phyloP scores from a whole-genome alignment of 78 protist genomes.

The Mantamonas sphyraenae region DNA sequence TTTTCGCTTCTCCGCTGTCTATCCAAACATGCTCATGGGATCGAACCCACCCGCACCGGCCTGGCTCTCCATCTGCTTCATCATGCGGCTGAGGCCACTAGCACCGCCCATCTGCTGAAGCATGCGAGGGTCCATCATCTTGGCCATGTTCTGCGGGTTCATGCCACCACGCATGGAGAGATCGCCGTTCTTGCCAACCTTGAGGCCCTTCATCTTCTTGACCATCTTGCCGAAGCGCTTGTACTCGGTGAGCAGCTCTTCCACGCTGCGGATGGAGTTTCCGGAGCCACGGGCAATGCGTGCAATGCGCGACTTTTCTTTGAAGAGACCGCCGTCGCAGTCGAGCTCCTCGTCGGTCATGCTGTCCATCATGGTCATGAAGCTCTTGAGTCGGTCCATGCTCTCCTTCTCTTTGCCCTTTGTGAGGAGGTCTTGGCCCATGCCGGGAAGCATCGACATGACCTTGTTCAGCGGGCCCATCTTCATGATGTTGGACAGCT shows the following conservation, averaged over 20 bases:
- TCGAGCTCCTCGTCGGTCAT: slow-evolving; percentile 70
- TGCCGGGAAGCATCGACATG: slow-evolving; percentile 59
- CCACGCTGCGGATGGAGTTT: neutral
- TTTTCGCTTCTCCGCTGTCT: too few species aligned
- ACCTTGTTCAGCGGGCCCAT: slow-evolving; percentile 81
- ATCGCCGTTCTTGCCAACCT: slow-evolving; percentile 13
- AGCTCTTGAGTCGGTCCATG: slow-evolving; percentile 53
- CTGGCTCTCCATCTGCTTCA: too few species aligned
- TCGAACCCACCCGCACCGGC: too few species aligned
- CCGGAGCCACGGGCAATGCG: slow-evolving; percentile 48
- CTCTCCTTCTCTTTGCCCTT: slow-evolving; percentile 41
- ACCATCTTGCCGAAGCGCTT: slow-evolving; percentile 42
- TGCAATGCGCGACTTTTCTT: neutral
- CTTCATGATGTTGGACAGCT: slow-evolving; percentile 72
- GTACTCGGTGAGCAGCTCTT: slow-evolving; percentile 34
- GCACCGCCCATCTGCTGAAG: slow-evolving; percentile 82
- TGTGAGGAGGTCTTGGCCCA: slow-evolving; percentile 38
- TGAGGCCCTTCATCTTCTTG: slow-evolving; percentile 49
- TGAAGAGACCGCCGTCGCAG: slow-evolving; percentile 23
- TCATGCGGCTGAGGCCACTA: too few species aligned
- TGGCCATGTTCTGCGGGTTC: slow-evolving; percentile 42
- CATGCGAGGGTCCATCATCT: slow-evolving; percentile 69
- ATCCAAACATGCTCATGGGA: too few species aligned
- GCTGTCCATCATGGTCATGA: slow-evolving; percentile 83
- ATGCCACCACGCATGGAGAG: neutral